phyloP scores from a whole-genome alignment of 1,284 basidiomycete genomes.

The Irpex sp. region DNA sequence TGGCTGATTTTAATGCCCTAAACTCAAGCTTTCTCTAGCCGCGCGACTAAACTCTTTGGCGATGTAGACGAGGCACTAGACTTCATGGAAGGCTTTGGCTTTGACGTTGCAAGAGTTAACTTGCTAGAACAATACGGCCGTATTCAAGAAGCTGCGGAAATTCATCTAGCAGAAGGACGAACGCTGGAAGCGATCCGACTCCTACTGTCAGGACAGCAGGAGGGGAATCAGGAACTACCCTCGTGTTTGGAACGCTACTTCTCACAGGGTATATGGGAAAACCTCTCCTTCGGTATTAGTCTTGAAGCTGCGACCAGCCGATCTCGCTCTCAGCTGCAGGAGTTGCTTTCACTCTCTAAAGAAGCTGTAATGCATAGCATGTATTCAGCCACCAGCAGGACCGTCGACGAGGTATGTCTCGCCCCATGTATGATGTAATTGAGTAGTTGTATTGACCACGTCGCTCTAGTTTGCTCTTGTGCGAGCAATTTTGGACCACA shows the following conservation, averaged over 20 bases:
- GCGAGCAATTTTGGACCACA: neutral
- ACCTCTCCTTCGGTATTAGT: conserved; percentile 31
- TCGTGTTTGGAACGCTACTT: conserved; percentile 27
- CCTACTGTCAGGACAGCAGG: too few species aligned
- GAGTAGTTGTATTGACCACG: neutral
- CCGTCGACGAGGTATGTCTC: conserved; percentile 10
- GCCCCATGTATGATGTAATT: neutral
- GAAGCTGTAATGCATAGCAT: neutral
- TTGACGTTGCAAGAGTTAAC: conserved; percentile 58
- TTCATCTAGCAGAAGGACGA: conserved; percentile 63
- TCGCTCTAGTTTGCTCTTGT: conserved; percentile 15
- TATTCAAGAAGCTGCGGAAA: conserved; percentile 60
- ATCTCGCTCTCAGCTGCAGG: neutral
- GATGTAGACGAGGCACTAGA: conserved; percentile 62
- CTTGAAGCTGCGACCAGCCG: conserved; percentile 14
- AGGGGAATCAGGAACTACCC: neutral
- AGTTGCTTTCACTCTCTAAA: neutral
- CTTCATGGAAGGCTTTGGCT: conserved; percentile 64
- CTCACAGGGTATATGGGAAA: conserved; percentile 34
- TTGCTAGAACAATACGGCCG: conserved; percentile 56
- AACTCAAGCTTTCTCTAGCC: conserved; percentile 40
- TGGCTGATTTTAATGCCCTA: too few species aligned
- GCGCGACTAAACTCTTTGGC: conserved; percentile 57
- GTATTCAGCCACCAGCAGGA: neutral
- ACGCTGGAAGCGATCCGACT: conserved; percentile 54